A percentile compares a stretch with the other conserved stretches of the same genome.
phyloP scores from a whole-genome alignment of 768 basidiomycete genomes.

The Kwoniella bestiolae region DNA sequence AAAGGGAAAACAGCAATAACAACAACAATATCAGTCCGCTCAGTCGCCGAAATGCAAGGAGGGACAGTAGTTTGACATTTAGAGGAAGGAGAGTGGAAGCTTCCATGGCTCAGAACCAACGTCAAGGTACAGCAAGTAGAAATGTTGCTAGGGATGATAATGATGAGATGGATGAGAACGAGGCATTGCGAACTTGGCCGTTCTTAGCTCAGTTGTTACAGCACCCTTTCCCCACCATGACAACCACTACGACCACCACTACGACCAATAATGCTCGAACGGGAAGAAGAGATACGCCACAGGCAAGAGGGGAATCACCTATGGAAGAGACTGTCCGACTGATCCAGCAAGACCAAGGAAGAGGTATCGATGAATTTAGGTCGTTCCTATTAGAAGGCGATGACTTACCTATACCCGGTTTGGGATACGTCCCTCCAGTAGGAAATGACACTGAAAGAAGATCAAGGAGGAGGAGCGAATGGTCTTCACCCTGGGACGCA shows the following conservation, averaged over 20 bases:
- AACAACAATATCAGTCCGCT: background rate
- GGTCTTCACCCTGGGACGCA: background rate
- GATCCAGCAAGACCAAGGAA: background rate
- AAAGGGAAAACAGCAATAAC: background rate
- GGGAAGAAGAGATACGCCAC: background rate
- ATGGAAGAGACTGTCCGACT: slow-evolving; percentile 8
- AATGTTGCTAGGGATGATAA: background rate
- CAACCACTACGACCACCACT: background rate
- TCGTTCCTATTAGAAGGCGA: too few species aligned
- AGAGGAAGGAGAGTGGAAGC: slow-evolving; percentile 20
- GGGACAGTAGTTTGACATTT: slow-evolving; percentile 19
- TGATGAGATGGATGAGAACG: slow-evolving; percentile 1
- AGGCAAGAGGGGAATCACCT: background rate
- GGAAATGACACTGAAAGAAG: too few species aligned
- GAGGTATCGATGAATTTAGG: too few species aligned
- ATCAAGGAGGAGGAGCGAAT: background rate
- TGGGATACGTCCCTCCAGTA: too few species aligned
- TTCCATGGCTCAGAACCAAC: slow-evolving; percentile 16
- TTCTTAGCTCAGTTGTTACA: slow-evolving; percentile 9
- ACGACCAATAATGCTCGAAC: too few species aligned
- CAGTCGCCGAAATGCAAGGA: background rate
- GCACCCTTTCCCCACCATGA: background rate
- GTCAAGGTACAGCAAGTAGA: background rate
- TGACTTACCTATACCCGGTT: too few species aligned
- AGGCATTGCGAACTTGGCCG: slow-evolving; percentile 11